Evolutionary conservation across 306 rosid genomes (phyloP).

Genomic region (Canavalia ensiformis): DNA sequence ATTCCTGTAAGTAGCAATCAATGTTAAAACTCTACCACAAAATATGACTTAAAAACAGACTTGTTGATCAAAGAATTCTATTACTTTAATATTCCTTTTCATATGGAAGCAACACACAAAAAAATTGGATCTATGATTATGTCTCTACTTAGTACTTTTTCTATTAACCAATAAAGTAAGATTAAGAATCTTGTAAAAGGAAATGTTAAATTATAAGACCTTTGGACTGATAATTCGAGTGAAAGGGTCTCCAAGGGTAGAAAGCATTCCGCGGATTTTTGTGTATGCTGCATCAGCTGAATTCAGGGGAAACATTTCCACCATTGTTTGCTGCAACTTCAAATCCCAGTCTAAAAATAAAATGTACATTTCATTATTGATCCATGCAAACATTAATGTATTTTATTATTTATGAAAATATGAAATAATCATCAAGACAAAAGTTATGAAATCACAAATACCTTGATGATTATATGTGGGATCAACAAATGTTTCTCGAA

Average conservation of each 20-base stretch:
- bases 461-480: slow-evolving; percentile 99
- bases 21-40: slow-evolving; percentile 24
- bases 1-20: slow-evolving; percentile 70
- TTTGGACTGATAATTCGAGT: slow-evolving; percentile 93
- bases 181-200: slow-evolving; percentile 37
- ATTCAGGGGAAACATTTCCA: slow-evolving; percentile 92
- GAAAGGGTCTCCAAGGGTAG: slow-evolving; percentile 98
- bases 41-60: slow-evolving; percentile 8
- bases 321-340: slow-evolving; percentile 97
- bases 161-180: not conserved
- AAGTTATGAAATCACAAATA: slow-evolving; percentile 39
- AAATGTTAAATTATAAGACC: slow-evolving; percentile 53
- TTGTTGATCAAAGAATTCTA: slow-evolving; percentile 10
- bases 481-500: slow-evolving; percentile 91
- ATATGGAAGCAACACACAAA: slow-evolving; percentile 17
- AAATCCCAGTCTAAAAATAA: slow-evolving; percentile 84
- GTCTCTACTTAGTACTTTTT: slow-evolving; percentile 3
- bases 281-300: slow-evolving; percentile 92
- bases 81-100: not conserved
- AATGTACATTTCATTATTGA: not conserved
- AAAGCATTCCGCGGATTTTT: slow-evolving; percentile 94
- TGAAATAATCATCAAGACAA: slow-evolving; percentile 4
- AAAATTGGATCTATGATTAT: slow-evolving; percentile 14
- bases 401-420: slow-evolving; percentile 2
- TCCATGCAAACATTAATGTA: slow-evolving; percentile 13